Evolutionary conservation across 352 stramenopile species (phyloP), one percentile per base, ranked within the genome.

Genomic region (Halophytophthora batemanensis): DNA sequence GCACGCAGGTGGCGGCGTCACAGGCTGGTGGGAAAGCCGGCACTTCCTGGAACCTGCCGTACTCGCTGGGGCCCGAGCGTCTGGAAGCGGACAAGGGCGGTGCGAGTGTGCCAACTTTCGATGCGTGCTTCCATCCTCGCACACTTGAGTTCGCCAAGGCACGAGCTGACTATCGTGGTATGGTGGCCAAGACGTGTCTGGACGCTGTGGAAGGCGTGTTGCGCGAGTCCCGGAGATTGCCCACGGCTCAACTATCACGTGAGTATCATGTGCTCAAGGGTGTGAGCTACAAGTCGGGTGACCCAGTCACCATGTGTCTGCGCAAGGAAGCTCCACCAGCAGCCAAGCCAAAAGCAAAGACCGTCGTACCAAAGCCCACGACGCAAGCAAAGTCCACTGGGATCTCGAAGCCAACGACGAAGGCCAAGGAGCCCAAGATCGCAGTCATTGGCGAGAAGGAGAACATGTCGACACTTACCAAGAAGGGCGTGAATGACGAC

Each of bases 101-200:
- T 0, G 50, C 67, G 4, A 59, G 67, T 2, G 77, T 87, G 15
- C 53, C 71, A 8, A 96, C 90, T 0, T 97, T 96, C 49, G 94
- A 98, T 50, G 87, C 94, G 34, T 98, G 90, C 45, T 97, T 97
- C 56, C 86, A 98, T 53, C 83, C 93, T 17, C 58, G 78, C 21
- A 93, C 89, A 11, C 56, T 98, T 18, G 57, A 76, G 45, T 79
- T 87, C 41, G 82, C 80, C 40, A 70, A 66, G 12, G 35, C 56
- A 19, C 67, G 81, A 50, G 59, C 63, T 21, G 59, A 74, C 36
- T 98, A 96, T 55, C 65, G 69, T 10, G 71, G 97, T 45, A 87
- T 98, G 64, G 68, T 98, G 7, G 74, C 96, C 25, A 66, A 72
- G 18, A 97, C 90, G 15, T 76, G 82, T n/a, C 64, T 97, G 25